These are phyloP conservation scores for Camellia oleifera DNA, from an alignment of 179 eudicot genomes.

Conservation along the genomic window DNA sequence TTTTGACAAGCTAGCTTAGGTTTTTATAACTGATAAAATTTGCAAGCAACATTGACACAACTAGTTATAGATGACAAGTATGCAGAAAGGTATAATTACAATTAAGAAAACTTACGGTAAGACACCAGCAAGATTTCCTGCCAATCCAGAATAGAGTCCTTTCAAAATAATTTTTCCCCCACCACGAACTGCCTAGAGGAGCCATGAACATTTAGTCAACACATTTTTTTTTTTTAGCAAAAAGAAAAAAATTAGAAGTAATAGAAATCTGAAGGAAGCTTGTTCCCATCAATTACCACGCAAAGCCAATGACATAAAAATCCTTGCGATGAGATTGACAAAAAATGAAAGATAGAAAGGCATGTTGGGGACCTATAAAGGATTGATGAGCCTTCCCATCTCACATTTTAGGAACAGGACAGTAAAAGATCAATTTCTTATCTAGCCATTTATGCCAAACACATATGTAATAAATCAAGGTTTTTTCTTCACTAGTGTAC, in stretches of 20 bases:
- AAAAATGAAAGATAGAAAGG: not conserved
- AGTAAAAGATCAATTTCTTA: too few relatives aligned
- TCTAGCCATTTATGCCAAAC: not conserved
- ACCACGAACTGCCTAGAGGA: constrained; percentile 58
- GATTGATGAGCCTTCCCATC: not conserved
- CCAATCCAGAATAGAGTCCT: constrained; percentile 81
- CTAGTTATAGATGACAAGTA: not conserved
- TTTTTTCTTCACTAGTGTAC: not conserved
- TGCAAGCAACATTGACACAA: not conserved
- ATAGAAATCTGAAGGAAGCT: constrained; percentile 1
- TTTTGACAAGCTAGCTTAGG: not conserved
- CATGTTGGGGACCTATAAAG: not conserved
- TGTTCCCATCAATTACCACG: not conserved
- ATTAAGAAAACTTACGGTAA: constrained; percentile 57
- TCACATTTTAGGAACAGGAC: not conserved
- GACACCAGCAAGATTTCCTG: constrained; percentile 79
- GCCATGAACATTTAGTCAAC: constrained; percentile 8
- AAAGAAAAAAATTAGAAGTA: not conserved
- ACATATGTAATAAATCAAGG: not conserved
- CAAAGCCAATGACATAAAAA: not conserved
- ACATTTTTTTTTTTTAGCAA: not conserved
- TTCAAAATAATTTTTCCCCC: constrained; percentile 57
- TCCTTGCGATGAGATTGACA: not conserved
- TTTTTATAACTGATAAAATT: constrained; percentile 3
- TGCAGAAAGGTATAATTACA: not conserved